Percentiles rank a stretch among this genome's conserved stretches.
Conservation (phyloP, 257 asterid genomes). For the Lycium barbarum region DNA sequence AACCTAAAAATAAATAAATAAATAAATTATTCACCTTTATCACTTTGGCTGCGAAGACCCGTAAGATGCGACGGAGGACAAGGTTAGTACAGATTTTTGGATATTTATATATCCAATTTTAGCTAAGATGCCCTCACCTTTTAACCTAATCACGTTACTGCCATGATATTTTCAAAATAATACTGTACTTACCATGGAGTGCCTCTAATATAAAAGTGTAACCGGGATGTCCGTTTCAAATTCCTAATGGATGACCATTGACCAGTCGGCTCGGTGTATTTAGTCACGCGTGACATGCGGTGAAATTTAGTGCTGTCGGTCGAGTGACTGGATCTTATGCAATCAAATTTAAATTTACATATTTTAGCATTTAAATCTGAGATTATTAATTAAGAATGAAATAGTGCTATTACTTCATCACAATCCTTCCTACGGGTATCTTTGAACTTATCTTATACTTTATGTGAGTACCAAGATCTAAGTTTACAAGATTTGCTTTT, state of each 20-base stretch:
- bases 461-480: not conserved
- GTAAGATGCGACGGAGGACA: conserved; percentile 57
- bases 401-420: not conserved
- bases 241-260: not conserved
- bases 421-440: not conserved
- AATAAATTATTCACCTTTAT: conserved; percentile 53
- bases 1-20: conserved; percentile 20
- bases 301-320: conserved; percentile 32
- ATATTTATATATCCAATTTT: conserved; percentile 30
- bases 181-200: no score
- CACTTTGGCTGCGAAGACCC: conserved; percentile 46
- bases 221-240: conserved; percentile 12
- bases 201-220: no score
- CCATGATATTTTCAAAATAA: conserved; percentile 31
- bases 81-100: conserved; percentile 35
- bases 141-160: conserved; percentile 38
- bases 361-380: not conserved
- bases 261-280: not conserved
- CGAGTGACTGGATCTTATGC: not conserved
- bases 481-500: not conserved
- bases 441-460: not conserved
- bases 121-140: conserved; percentile 38
- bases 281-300: conserved; percentile 21
- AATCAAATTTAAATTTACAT: not conserved
- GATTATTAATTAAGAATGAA: not conserved